These are phyloP conservation scores for Papiliotrema laurentii DNA, from an alignment of 1,284 basidiomycete genomes.

Conservation along the genomic window DNA sequence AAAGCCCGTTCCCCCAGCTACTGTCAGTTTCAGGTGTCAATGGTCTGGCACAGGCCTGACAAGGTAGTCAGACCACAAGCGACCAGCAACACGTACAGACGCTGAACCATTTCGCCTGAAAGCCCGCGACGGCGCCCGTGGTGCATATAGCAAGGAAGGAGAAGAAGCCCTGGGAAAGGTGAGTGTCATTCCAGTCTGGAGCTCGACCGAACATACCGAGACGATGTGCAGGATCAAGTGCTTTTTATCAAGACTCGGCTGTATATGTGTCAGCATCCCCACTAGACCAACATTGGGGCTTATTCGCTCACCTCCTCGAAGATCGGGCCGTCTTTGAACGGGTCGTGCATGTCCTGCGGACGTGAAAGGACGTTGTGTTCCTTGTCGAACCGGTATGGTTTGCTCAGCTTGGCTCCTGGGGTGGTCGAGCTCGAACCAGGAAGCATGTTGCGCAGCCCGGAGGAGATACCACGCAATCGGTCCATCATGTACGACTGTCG, in stretches of 20 bases:
- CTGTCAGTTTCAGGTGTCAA: background rate
- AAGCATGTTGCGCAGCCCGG: constrained; percentile 10
- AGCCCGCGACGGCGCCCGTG: constrained; percentile 75
- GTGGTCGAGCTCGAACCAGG: constrained; percentile 10
- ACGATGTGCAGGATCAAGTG: constrained; percentile 24
- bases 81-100: constrained; percentile 61
- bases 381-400: constrained; percentile 26
- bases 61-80: background rate
- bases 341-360: constrained; percentile 16
- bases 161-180: constrained; percentile 70
- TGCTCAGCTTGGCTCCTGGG: constrained; percentile 21
- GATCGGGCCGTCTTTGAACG: constrained; percentile 31
- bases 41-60: background rate
- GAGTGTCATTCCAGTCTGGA: background rate
- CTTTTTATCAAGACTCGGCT: constrained; percentile 21
- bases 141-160: constrained; percentile 83
- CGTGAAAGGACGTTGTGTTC: constrained; percentile 18
- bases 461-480: constrained; percentile 21
- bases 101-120: constrained; percentile 79
- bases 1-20: constrained; percentile 79
- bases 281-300: background rate
- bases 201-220: constrained; percentile 9
- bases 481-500: constrained; percentile 24
- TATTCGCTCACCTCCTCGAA: constrained; percentile 27
- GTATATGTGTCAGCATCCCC: background rate